Evolutionary conservation across 768 basidiomycete species (phyloP).

Genomic region (Russula earlei): DNA sequence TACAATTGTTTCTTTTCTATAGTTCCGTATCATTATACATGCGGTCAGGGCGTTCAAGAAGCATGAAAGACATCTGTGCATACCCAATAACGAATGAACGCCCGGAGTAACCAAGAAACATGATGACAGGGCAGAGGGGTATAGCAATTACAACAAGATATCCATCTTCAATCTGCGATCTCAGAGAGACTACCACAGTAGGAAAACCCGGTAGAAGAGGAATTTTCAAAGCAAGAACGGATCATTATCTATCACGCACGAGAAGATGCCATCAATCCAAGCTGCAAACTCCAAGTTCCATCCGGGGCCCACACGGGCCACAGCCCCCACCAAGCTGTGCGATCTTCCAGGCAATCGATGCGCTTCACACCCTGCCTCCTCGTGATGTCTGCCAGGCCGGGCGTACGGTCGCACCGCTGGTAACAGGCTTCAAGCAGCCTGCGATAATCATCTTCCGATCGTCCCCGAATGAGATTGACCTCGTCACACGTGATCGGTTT

Average conservation of each 20-base stretch:
- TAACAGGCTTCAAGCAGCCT: slow-evolving; percentile 4
- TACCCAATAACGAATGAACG: slow-evolving; percentile 1
- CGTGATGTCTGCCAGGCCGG: slow-evolving; percentile 13
- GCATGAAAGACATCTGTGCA: neutral
- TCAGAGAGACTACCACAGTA: neutral
- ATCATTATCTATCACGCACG: neutral
- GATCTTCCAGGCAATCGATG: slow-evolving; percentile 11
- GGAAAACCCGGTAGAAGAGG: neutral
- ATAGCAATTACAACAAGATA: neutral
- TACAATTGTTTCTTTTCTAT: neutral
- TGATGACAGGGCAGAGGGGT: neutral
- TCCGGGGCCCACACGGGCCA: slow-evolving; percentile 7
- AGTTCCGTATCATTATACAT: neutral
- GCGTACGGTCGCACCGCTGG: slow-evolving; percentile 4
- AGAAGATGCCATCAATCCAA: slow-evolving; percentile 2
- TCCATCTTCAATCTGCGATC: neutral
- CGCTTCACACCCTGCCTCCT: slow-evolving; percentile 16
- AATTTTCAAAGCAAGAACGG: neutral
- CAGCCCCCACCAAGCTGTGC: slow-evolving; percentile 13
- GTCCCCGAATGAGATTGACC: neutral
- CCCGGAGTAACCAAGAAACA: slow-evolving; percentile 5
- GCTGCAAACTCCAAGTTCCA: slow-evolving; percentile 11
- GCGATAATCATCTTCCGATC: slow-evolving; percentile 1
- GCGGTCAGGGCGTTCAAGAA: neutral
- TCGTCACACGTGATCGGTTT: slow-evolving; percentile 4